These are phyloP conservation scores for Trifolium fragiferum DNA, from an alignment of 306 rosid species.

Conservation along the genomic window DNA sequence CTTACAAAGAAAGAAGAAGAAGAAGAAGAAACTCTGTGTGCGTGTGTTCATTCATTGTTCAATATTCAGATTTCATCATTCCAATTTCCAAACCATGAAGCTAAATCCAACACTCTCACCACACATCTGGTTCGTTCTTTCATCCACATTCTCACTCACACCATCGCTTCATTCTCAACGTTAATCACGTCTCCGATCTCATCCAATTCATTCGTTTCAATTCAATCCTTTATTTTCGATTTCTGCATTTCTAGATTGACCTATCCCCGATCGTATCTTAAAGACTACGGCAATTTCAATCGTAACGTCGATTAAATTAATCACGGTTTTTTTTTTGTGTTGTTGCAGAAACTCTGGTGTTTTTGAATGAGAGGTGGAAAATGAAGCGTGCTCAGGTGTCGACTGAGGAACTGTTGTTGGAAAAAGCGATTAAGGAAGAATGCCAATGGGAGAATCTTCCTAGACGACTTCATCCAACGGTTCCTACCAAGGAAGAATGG, in stretches of 20 bases:
- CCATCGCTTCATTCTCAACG: conserved; percentile 8
- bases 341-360: conserved; percentile 36
- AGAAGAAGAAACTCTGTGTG: neutral
- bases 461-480: conserved; percentile 69
- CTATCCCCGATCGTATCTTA: neutral
- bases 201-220: neutral
- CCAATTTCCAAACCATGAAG: conserved; percentile 33
- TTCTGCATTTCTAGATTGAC: neutral
- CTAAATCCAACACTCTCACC: conserved; percentile 31
- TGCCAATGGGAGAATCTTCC: conserved; percentile 87
- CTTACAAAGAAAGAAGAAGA: neutral
- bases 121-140: conserved; percentile 34
- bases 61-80: conserved; percentile 4
- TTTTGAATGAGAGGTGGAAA: conserved; percentile 47
- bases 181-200: neutral
- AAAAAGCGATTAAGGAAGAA: conserved; percentile 82
- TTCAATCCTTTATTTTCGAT: neutral
- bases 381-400: conserved; percentile 73
- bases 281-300: neutral
- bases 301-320: neutral
- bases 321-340: neutral
- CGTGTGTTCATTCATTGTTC: neutral
- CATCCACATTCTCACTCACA: conserved; percentile 11
- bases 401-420: conserved; percentile 69
- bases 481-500: conserved; percentile 91